These are phyloP conservation scores for Cladosporium sp. DNA, from an alignment of 2,329 filamentous ascomycete species.

Conservation along the genomic window DNA sequence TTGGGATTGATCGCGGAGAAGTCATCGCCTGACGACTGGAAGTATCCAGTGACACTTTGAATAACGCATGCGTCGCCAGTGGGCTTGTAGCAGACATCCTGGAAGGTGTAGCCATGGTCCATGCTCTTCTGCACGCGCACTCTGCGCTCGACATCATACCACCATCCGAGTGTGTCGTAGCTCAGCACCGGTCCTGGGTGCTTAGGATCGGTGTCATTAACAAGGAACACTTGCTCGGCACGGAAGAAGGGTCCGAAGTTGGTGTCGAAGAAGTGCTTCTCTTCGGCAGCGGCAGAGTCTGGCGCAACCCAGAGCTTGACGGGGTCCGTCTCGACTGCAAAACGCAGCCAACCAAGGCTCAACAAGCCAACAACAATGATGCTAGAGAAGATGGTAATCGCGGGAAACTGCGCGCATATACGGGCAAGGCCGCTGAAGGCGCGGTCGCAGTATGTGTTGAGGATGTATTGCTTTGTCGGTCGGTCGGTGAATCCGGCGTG, in stretches of 20 bases:
- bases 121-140: slow-evolving; percentile 69
- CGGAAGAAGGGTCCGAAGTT: slow-evolving; percentile 97
- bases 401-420: slow-evolving; percentile 76
- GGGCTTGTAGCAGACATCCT: slow-evolving; percentile 93
- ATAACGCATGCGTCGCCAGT: slow-evolving; percentile 85
- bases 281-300: slow-evolving; percentile 80
- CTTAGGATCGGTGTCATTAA: slow-evolving; percentile 71
- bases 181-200: slow-evolving; percentile 73
- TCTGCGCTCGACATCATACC: slow-evolving; percentile 82
- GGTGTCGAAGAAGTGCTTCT: slow-evolving; percentile 89
- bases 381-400: slow-evolving; percentile 72
- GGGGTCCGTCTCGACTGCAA: slow-evolving; percentile 85
- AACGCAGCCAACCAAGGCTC: slow-evolving; percentile 83
- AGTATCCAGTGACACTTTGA: slow-evolving; percentile 89
- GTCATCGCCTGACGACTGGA: slow-evolving; percentile 56
- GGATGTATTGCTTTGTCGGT: slow-evolving; percentile 71
- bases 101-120: slow-evolving; percentile 63
- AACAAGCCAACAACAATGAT: slow-evolving; percentile 72
- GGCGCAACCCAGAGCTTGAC: slow-evolving; percentile 97
- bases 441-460: slow-evolving; percentile 79
- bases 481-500: slow-evolving; percentile 73
- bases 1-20: slow-evolving; percentile 48
- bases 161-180: slow-evolving; percentile 88
- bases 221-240: slow-evolving; percentile 86
- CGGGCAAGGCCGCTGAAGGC: slow-evolving; percentile 79